These are phyloP conservation scores for Chenopodium suecicum DNA, from an alignment of 148 eudicot genomes.

Conservation along the genomic window DNA sequence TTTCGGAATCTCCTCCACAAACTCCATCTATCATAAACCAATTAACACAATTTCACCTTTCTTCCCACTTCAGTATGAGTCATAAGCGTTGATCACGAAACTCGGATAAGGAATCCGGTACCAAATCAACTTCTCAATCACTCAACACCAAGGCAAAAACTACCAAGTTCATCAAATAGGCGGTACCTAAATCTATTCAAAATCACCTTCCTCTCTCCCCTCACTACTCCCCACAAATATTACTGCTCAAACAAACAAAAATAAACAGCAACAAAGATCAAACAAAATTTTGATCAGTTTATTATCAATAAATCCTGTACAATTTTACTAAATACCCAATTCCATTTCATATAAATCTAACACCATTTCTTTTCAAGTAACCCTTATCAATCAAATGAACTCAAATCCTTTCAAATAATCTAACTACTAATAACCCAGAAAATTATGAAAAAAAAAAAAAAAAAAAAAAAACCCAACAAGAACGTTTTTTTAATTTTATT, in stretches of 20 bases:
- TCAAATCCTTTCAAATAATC: slow-evolving; percentile 6
- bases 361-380: too few relatives aligned
- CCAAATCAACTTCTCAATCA: not conserved
- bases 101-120: not conserved
- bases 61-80: not conserved
- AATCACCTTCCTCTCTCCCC: not conserved
- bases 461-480: slow-evolving; percentile 20
- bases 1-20: not conserved
- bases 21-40: not conserved
- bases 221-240: not conserved
- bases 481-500: too few relatives aligned
- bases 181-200: not conserved
- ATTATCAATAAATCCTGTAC: slow-evolving; percentile 11
- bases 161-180: not conserved
- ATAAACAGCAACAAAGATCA: slow-evolving; percentile 12
- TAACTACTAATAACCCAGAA: slow-evolving; percentile 18
- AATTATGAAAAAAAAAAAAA: slow-evolving; percentile 23
- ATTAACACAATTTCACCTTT: not conserved
- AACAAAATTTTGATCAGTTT: slow-evolving; percentile 1
- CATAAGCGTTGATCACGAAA: not conserved
- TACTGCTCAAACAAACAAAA: not conserved
- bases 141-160: not conserved
- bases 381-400: not conserved
- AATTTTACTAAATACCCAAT: not conserved
- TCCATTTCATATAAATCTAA: too few relatives aligned